A percentile compares a stretch with the other conserved stretches of the same genome.
Conservation (phyloP, 2,329 filamentous ascomycete genomes). For the Diaporthe amygdali region DNA sequence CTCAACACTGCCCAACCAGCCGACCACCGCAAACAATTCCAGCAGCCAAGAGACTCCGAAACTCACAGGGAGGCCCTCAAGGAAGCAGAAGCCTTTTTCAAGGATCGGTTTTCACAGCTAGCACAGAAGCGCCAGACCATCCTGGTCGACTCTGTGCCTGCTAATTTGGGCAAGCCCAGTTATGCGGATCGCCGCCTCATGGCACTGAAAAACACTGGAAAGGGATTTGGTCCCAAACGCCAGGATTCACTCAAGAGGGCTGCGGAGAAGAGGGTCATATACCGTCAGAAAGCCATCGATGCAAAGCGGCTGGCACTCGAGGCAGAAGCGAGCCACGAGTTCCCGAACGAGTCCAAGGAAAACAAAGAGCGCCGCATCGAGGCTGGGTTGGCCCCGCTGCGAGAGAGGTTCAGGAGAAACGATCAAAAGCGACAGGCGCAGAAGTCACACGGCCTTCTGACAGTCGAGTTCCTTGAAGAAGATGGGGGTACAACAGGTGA, state of each 20-base stretch:
- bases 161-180: not conserved
- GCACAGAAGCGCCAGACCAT: not conserved
- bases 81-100: not conserved
- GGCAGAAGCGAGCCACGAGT: not conserved
- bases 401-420: not conserved
- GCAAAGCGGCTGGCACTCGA: not conserved
- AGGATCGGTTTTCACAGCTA: not conserved
- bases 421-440: not conserved
- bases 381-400: not conserved
- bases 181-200: not conserved
- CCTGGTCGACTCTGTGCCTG: not conserved
- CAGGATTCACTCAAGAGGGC: not conserved
- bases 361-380: not conserved
- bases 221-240: not conserved
- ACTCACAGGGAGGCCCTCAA: not conserved
- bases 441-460: not conserved
- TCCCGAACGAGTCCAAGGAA: not conserved
- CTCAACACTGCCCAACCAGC: not conserved
- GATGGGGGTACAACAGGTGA: not conserved
- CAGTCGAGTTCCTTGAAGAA: conserved; percentile 1
- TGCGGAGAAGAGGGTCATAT: not conserved
- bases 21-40: not conserved
- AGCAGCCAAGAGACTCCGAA: not conserved
- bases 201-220: not conserved
- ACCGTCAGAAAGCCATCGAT: not conserved